These are phyloP conservation scores for Botryotinia globosa DNA, from an alignment of 2,329 filamentous ascomycete genomes.

Conservation along the genomic window DNA sequence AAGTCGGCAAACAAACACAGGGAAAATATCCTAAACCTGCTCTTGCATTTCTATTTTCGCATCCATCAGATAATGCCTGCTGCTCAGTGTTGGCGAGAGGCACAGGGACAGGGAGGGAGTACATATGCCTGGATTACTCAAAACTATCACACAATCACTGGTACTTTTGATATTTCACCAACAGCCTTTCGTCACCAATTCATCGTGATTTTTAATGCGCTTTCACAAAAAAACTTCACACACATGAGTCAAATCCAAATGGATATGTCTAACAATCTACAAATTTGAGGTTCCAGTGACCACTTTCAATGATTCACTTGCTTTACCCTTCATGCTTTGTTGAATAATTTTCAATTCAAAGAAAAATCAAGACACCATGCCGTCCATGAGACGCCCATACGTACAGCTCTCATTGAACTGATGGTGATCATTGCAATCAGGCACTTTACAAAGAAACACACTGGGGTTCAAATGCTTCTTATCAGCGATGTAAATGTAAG, in stretches of 20 bases:
- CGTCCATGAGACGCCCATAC: background rate
- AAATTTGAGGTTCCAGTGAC: background rate
- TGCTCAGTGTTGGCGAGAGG: background rate
- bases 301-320: background rate
- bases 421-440: background rate
- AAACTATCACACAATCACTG: background rate
- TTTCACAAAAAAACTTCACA: background rate
- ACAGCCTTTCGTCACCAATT: background rate
- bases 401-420: background rate
- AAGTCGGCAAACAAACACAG: background rate
- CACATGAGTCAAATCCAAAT: background rate
- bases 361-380: background rate
- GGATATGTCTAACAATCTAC: background rate
- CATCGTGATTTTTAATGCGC: background rate
- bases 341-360: background rate
- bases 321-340: background rate
- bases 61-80: background rate
- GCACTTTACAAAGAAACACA: background rate
- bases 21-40: too few species aligned
- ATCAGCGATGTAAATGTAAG: background rate
- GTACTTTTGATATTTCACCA: background rate
- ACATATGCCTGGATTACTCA: background rate
- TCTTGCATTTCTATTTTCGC: background rate
- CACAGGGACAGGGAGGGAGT: too few species aligned
- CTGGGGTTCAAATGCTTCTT: background rate